phyloP scores from a whole-genome alignment of 306 rosid genomes.

The Astragalus membranaceus region DNA sequence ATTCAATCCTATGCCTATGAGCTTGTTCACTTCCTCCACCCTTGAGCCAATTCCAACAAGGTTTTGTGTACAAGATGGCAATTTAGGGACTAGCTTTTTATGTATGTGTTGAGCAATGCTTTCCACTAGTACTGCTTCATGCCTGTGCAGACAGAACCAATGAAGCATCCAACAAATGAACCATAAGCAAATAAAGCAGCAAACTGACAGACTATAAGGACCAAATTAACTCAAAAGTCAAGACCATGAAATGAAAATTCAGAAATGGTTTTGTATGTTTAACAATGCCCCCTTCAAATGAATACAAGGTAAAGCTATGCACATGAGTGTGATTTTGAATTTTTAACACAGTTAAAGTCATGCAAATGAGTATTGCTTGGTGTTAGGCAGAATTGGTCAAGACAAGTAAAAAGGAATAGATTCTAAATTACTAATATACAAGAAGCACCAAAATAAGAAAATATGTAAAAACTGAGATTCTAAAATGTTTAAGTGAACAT shows the following conservation, averaged over 20 bases:
- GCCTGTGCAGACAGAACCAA: background rate
- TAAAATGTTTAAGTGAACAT: background rate
- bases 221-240: background rate
- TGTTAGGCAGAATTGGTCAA: background rate
- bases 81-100: background rate
- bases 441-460: background rate
- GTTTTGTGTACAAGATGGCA: constrained; percentile 1
- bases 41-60: constrained; percentile 10
- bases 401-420: background rate
- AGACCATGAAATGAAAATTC: background rate
- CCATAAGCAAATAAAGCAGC: background rate
- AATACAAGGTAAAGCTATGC: background rate
- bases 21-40: background rate
- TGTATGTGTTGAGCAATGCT: background rate
- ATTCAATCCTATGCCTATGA: background rate
- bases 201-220: background rate
- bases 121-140: background rate
- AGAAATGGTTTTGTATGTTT: background rate
- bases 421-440: background rate
- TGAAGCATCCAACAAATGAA: background rate
- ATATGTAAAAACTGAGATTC: background rate
- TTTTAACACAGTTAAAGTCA: background rate
- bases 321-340: background rate
- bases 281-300: background rate
- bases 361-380: background rate